Percentiles rank a stretch among this genome's conserved stretches.
Conservation (phyloP, 441 rosid genomes). For the Iberis amara region DNA sequence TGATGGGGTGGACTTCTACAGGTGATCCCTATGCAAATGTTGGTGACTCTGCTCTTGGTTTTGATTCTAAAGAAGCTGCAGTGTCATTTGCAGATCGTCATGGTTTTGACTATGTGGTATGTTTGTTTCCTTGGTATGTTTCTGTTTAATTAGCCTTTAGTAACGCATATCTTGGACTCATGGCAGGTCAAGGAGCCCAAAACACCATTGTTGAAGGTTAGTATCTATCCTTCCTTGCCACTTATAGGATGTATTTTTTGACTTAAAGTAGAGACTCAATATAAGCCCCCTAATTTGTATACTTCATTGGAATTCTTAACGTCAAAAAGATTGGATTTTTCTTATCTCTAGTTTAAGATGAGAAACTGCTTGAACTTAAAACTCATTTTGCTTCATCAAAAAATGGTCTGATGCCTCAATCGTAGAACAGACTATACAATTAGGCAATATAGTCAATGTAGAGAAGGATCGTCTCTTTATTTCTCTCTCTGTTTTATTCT, state of each 20-base stretch:
- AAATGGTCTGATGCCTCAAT: not conserved
- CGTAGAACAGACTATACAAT: too few relatives aligned
- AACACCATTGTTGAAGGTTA: constrained; percentile 74
- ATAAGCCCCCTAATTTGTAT: too few relatives aligned
- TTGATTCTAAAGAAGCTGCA: constrained; percentile 74
- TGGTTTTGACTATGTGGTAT: constrained; percentile 82
- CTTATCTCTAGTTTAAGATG: not conserved
- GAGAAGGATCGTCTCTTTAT: too few relatives aligned
- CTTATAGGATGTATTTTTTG: too few relatives aligned
- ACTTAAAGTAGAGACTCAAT: not conserved
- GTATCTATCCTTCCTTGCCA: constrained; percentile 27
- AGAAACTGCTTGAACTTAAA: not conserved
- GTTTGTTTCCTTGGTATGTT: constrained; percentile 6
- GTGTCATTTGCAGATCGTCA: constrained; percentile 75
- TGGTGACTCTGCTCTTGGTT: constrained; percentile 67
- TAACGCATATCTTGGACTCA: not conserved
- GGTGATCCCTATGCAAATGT: constrained; percentile 94
- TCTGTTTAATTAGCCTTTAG: not conserved
- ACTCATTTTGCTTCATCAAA: not conserved
- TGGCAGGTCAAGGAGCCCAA: constrained; percentile 71
- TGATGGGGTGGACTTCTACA: constrained; percentile 97
- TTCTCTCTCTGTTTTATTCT: not conserved
- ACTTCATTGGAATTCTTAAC: too few relatives aligned
- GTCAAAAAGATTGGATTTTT: not conserved
- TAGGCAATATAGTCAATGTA: too few relatives aligned